phyloP scores from a whole-genome alignment of 306 rosid species.

The Mucuna pruriens region DNA sequence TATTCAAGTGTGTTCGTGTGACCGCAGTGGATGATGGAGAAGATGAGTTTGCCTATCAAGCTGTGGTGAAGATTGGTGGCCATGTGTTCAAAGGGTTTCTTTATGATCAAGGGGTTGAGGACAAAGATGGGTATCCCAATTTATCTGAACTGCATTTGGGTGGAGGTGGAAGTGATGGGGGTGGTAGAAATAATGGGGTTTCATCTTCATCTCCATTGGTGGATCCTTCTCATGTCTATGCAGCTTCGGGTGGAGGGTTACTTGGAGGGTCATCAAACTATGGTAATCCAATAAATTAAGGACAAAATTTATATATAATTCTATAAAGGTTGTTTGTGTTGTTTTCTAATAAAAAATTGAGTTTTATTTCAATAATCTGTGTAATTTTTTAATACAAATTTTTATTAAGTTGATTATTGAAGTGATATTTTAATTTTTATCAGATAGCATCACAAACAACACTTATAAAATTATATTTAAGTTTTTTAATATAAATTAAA shows the following conservation, averaged over 20 bases:
- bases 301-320: neutral
- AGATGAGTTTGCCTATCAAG: conserved; percentile 85
- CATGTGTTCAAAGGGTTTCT: conserved; percentile 89
- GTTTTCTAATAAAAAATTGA: no score
- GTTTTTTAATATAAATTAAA: conserved; percentile 46
- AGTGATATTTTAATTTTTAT: no score
- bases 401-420: no score
- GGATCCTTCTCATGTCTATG: conserved; percentile 73
- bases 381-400: no score
- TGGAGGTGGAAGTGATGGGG: conserved; percentile 34
- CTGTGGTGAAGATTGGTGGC: conserved; percentile 83
- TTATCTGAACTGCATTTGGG: conserved; percentile 80
- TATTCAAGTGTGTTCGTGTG: conserved; percentile 92
- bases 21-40: conserved; percentile 84
- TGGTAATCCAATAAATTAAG: conserved; percentile 77
- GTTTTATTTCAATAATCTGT: no score
- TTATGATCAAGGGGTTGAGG: conserved; percentile 78
- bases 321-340: neutral
- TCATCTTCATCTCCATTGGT: conserved; percentile 72
- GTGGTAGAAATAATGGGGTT: conserved; percentile 42
- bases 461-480: neutral
- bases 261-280: conserved; percentile 78
- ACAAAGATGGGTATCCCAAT: conserved; percentile 63
- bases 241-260: conserved; percentile 56
- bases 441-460: no score